Conservation (phyloP, 2,329 filamentous ascomycete genomes). For the Colletotrichum sp. region DNA sequence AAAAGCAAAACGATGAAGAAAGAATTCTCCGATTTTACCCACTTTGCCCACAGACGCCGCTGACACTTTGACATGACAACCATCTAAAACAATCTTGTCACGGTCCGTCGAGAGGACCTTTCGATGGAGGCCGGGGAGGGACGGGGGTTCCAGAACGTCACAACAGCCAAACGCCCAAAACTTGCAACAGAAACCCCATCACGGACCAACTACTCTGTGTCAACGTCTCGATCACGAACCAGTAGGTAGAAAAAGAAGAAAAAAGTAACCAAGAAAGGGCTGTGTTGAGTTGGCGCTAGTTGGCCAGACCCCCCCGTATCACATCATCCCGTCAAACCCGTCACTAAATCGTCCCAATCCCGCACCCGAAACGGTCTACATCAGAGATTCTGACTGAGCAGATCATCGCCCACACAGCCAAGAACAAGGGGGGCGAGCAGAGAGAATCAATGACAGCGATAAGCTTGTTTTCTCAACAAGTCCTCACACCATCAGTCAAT, state of each 20-base stretch:
- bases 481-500: not conserved
- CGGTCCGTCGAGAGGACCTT: not conserved
- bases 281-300: not conserved
- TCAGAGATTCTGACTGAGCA: not conserved
- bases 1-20: not conserved
- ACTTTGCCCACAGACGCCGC: not conserved
- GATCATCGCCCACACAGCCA: not conserved
- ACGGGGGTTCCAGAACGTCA: not conserved
- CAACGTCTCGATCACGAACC: not conserved
- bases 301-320: not conserved
- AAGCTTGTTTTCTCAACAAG: not conserved
- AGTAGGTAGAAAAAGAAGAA: not conserved
- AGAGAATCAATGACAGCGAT: not conserved
- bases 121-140: not conserved
- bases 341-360: not conserved
- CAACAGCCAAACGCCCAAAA: not conserved
- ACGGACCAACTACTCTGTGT: not conserved
- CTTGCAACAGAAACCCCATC: not conserved
- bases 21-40: not conserved
- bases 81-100: not conserved
- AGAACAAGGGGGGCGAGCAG: not conserved
- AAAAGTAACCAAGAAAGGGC: constrained; percentile 1
- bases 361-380: constrained; percentile 2
- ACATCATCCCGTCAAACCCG: not conserved
- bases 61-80: not conserved